Evolutionary conservation across 352 stramenopile genomes (phyloP), one percentile per base, ranked within the genome.

Genomic region (Phytophthora hibernalis): DNA sequence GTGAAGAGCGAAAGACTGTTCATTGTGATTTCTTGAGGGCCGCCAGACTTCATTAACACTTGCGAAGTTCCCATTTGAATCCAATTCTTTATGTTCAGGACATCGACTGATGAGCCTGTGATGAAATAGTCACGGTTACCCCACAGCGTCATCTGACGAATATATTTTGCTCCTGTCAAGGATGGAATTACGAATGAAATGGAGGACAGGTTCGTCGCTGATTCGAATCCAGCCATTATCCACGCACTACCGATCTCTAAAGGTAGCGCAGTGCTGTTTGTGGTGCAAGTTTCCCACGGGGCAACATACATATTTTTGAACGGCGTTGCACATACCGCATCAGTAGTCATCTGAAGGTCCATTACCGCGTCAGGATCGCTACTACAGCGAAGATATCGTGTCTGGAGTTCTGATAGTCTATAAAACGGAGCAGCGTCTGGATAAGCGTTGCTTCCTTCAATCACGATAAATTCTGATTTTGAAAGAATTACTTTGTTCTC

Each of bases 401-500:
- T 67, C 61, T 44, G 64, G 9, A 90, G 45, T 12, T 28, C 26
- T 15, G 63, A 48, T 22, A 67, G 52, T 28, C 71, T 74, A 21
- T 69, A 69, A 45, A 73, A 70, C n/a, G 72, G 64, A 18, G 66
- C 63, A 1, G 82, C 79, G 26, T 58, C 68, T 1, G 81, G 80
- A 50, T 79, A 93, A 21, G 61, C 68, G 6, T 49, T 51, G 30
- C 80, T 90, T 28, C 84, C 84, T 77, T 93, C 84, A 18, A 79
- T 58, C 8, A 92, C 52, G 5, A 65, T 40, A 16, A 92, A 38
- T 5, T 58, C 21, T 13, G 72, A 66, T 10, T 74, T 71, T 0
- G 84, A 90, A 15, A 93, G 66, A 1, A 90, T 61, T 0, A 93
- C 60, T 31, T 72, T 76, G 43, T 82, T 90, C 37, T 90, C 79